Evolutionary conservation across 805 yeast species (phyloP), one percentile per base, ranked within the genome.

Genomic region (Candida namnaoensis): DNA sequence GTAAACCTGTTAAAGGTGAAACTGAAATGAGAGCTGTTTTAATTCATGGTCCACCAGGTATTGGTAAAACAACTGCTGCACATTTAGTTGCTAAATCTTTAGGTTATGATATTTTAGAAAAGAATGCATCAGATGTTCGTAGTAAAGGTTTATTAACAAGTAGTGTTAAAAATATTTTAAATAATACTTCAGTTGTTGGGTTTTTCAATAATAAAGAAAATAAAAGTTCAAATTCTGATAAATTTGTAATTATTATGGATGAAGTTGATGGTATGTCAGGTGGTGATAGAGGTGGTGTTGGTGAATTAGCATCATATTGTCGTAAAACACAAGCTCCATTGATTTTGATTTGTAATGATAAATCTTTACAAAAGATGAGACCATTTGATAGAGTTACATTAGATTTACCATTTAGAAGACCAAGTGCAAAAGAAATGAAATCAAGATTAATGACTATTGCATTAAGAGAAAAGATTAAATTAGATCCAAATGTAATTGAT

Each of bases 221-320:
- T 10, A 56, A 54, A 38, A 49, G 44, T 14, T 47, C 41, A 2
- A 73, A 76, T 49, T 68, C 73, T 38, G 71, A 74, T 40, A 80
- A 75, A 45, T 80, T 91, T 51, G 87, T 88, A 42, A 70, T 93
- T 38, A 83, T 93, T 47, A 88, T 93, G 98, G 99, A 93, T 64
- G 99, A 93, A 66, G 98, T 93, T 28, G 99, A 93, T 61, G 99
- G 99, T 51, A 93, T 93, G 98, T 87, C 96, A 35, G 88, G 95
- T 56, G 99, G 99, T 48, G 99, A 93, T 62, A 82, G 93, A 52
- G 99, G 99, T 46, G 99, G 99, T 47, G 96, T 93, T 26, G 97
- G 96, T 24, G 95, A 88, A 45, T 71, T 93, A 61, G 88, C 97
- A 0, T 80, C 82, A 35, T 82, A 87, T 51, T 90, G 97, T 57